Conservation (phyloP, 805 yeast genomes). For the Alloascoidea africana region DNA sequence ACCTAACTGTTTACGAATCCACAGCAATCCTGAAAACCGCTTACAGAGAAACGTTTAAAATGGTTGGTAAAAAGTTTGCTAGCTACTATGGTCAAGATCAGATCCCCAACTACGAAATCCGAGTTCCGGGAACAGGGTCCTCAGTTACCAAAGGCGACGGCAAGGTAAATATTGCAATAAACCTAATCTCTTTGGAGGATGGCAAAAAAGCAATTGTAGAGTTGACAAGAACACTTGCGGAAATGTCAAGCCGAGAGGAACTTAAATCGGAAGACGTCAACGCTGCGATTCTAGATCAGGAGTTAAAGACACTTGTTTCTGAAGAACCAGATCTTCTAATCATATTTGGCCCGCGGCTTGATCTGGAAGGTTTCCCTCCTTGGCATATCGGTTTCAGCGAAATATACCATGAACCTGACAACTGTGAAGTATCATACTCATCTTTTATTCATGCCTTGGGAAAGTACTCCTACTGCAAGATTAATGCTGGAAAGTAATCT, state of each 20-base stretch:
- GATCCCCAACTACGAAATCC: constrained; percentile 46
- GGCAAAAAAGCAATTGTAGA: constrained; percentile 87
- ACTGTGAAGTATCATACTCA: constrained; percentile 64
- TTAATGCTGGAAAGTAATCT: constrained; percentile 60
- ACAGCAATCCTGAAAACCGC: constrained; percentile 47
- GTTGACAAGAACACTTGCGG: constrained; percentile 75
- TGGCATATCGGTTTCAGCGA: constrained; percentile 93
- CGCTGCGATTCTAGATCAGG: constrained; percentile 49
- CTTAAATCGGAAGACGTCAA: constrained; percentile 53
- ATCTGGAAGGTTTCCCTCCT: constrained; percentile 91
- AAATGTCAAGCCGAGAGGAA: constrained; percentile 46
- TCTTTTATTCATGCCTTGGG: constrained; percentile 70
- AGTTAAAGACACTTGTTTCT: constrained; percentile 51
- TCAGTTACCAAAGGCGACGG: constrained; percentile 13
- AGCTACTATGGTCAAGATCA: constrained; percentile 61
- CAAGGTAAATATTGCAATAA: constrained; percentile 41
- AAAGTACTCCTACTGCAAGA: constrained; percentile 57
- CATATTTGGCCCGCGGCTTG: constrained; percentile 70
- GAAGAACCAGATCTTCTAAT: constrained; percentile 86
- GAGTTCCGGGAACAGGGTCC: constrained; percentile 36
- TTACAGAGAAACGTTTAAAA: constrained; percentile 25
- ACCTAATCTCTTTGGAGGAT: constrained; percentile 58
- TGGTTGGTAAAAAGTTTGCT: constrained; percentile 41
- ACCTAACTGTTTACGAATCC: constrained; percentile 63
- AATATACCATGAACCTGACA: constrained; percentile 83